Conservation (phyloP, 208 protist genomes). For the Trypanosoma melophagium region DNA sequence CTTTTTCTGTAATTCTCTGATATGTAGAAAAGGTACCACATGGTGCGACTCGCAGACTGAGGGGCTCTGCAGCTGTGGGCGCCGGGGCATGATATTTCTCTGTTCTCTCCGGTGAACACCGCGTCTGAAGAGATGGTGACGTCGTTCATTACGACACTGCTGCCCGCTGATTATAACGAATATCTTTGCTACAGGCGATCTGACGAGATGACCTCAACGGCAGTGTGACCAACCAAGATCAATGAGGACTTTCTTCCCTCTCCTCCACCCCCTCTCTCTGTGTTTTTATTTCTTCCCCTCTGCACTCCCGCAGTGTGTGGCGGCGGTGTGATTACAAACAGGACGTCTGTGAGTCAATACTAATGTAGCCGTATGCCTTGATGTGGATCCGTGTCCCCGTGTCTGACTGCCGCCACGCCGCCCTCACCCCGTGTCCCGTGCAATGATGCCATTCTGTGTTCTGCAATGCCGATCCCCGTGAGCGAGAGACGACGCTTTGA, state of each 20-base stretch:
- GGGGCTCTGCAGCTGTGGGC: too few relatives aligned
- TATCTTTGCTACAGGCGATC: constrained; percentile 27
- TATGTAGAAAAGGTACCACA: too few relatives aligned
- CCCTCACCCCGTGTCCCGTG: neutral
- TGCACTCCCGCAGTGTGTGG: neutral
- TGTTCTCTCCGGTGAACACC: too few relatives aligned
- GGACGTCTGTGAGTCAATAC: constrained; percentile 25
- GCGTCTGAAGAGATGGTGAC: neutral
- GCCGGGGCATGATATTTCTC: too few relatives aligned
- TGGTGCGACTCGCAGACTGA: too few relatives aligned
- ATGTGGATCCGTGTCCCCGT: constrained; percentile 30
- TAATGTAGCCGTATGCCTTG: neutral
- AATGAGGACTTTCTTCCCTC: constrained; percentile 9
- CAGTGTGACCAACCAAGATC: constrained; percentile 17
- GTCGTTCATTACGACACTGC: neutral
- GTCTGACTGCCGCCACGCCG: constrained; percentile 22
- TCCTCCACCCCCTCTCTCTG: neutral
- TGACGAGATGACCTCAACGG: constrained; percentile 20
- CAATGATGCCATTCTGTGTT: neutral
- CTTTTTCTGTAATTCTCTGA: too few relatives aligned
- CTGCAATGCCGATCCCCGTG: too few relatives aligned
- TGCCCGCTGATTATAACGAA: constrained; percentile 14
- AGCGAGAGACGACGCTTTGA: constrained; percentile 11
- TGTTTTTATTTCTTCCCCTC: neutral
- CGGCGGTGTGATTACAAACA: constrained; percentile 29